These are phyloP conservation scores for Trichoderma asperellum DNA, from an alignment of 2,329 filamentous ascomycete species.

Conservation along the genomic window DNA sequence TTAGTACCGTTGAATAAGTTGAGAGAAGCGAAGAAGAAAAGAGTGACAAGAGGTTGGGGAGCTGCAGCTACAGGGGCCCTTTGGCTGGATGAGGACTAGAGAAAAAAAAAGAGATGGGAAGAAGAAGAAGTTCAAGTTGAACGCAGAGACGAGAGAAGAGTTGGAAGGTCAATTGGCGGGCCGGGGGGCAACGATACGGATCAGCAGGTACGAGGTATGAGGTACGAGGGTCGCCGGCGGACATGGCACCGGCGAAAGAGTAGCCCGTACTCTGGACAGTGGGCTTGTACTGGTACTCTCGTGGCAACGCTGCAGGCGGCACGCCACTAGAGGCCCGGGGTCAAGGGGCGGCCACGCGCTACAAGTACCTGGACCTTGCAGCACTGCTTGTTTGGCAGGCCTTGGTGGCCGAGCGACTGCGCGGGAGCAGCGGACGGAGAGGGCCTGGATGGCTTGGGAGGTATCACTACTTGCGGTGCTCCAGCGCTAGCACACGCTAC, in stretches of 20 bases:
- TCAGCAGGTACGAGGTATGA: slow-evolving; percentile 27
- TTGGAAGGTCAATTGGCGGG: slow-evolving; percentile 23
- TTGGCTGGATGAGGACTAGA: slow-evolving; percentile 20
- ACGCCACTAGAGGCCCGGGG: slow-evolving; percentile 20
- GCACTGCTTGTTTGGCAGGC: background rate
- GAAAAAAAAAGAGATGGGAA: slow-evolving; percentile 6
- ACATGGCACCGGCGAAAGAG: slow-evolving; percentile 4
- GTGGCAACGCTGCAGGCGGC: slow-evolving; percentile 26
- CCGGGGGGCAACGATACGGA: slow-evolving; percentile 20
- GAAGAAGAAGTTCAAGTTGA: slow-evolving; percentile 22
- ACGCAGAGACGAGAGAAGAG: slow-evolving; percentile 18
- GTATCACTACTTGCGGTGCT: background rate
- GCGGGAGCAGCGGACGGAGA: background rate
- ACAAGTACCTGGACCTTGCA: slow-evolving; percentile 15
- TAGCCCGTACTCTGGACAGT: background rate
- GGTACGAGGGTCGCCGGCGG: slow-evolving; percentile 14
- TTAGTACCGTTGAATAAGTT: slow-evolving; percentile 22
- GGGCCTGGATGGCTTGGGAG: background rate
- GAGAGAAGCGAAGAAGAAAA: slow-evolving; percentile 6
- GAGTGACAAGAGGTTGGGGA: slow-evolving; percentile 27
- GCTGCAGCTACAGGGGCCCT: slow-evolving; percentile 22
- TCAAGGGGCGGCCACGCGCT: background rate
- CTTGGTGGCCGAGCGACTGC: background rate
- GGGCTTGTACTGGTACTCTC: slow-evolving; percentile 8
- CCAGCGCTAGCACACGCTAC: slow-evolving; percentile 11